Conservation (phyloP, 352 stramenopile genomes). For the Phytophthora foliorum region DNA sequence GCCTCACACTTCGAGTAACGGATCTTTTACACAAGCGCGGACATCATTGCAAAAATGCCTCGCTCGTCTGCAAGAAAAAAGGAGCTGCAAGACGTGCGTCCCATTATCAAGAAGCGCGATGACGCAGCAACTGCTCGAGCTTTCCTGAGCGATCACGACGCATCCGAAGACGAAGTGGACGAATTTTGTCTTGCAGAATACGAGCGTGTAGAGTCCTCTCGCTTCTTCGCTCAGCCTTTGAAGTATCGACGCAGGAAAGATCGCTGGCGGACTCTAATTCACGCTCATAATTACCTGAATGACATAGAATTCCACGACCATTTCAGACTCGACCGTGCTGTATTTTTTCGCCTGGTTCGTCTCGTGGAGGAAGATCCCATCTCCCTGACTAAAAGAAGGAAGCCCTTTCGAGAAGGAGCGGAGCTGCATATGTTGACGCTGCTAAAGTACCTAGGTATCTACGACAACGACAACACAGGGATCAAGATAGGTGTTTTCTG, state of each 20-base stretch:
- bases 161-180: neutral
- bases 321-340: neutral
- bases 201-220: neutral
- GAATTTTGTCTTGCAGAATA: neutral
- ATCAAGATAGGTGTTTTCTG: too few species aligned
- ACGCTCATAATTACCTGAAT: neutral
- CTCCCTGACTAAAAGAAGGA: too few species aligned
- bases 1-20: too few species aligned
- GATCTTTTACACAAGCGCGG: too few species aligned
- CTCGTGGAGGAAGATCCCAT: neutral
- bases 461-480: too few species aligned
- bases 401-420: too few species aligned
- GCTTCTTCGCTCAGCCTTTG: neutral
- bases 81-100: neutral
- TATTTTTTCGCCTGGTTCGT: conserved; percentile 7
- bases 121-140: neutral
- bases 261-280: conserved; percentile 3
- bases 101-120: neutral
- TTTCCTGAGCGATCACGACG: neutral
- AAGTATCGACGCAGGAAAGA: neutral
- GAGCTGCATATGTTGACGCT: too few species aligned
- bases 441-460: too few species aligned
- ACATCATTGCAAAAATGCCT: neutral
- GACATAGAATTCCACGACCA: conserved; percentile 9
- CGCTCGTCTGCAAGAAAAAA: neutral